Evolutionary conservation across 73 alveolate genomes (phyloP).

Genomic region (Stentor coeruleus): DNA sequence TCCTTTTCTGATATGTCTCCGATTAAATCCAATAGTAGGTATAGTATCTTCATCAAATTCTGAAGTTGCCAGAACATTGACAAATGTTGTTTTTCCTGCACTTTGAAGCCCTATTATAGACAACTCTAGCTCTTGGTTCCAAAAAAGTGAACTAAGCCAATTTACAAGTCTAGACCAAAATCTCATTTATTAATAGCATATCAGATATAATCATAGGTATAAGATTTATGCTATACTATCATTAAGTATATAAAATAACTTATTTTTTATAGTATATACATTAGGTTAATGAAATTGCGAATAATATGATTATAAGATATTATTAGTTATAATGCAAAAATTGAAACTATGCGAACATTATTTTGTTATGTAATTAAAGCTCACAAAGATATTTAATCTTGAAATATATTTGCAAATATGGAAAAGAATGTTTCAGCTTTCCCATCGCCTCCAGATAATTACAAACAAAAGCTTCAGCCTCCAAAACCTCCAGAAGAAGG

Average conservation of each 20-base stretch:
- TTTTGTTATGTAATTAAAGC: too few relatives aligned
- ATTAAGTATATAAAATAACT: too few relatives aligned
- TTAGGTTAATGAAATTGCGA: too few relatives aligned
- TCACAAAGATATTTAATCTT: too few relatives aligned
- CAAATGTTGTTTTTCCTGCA: conserved; percentile 81
- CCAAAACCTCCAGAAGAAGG: conserved; percentile 11
- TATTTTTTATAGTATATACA: too few relatives aligned
- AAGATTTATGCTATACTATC: too few relatives aligned
- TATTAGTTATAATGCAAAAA: too few relatives aligned
- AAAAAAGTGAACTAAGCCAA: conserved; percentile 55
- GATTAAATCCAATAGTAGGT: conserved; percentile 81
- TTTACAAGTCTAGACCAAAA: conserved; percentile 43
- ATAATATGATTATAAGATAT: too few relatives aligned
- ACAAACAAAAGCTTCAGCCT: not conserved
- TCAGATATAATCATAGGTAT: too few relatives aligned
- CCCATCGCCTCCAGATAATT: not conserved
- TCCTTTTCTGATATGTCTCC: conserved; percentile 60
- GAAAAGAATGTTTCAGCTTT: not conserved
- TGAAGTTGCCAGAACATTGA: conserved; percentile 68
- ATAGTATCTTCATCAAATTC: conserved; percentile 81
- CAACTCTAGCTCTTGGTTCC: conserved; percentile 64
- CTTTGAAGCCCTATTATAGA: conserved; percentile 72
- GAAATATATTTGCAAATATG: not conserved
- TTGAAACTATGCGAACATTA: too few relatives aligned
- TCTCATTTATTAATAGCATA: too few relatives aligned